A percentile compares a stretch with the other conserved stretches of the same genome.
Evolutionary conservation across 2,329 filamentous ascomycete genomes (phyloP).

Genomic region (Thielaviopsis punctulata): DNA sequence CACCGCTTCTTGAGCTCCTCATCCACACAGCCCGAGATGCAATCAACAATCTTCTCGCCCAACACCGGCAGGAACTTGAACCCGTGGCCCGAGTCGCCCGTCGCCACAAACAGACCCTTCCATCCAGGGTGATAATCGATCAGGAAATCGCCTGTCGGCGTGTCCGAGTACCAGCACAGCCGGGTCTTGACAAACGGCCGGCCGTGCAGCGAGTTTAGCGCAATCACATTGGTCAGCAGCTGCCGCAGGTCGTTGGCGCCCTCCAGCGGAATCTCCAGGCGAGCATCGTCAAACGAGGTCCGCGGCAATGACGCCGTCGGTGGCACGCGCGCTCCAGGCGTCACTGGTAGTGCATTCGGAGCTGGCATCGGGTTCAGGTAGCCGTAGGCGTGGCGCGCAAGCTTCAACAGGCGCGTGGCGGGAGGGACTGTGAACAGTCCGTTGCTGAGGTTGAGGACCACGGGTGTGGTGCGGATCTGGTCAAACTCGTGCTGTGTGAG

Average conservation of each 20-base stretch:
- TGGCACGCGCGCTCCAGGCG: constrained; percentile 14
- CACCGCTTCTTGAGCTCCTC: constrained; percentile 38
- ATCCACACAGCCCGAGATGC: constrained; percentile 28
- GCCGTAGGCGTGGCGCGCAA: constrained; percentile 52
- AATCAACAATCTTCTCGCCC: constrained; percentile 42
- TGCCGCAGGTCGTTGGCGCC: constrained; percentile 43
- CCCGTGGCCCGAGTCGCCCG: constrained; percentile 45
- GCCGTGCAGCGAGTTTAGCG: constrained; percentile 30
- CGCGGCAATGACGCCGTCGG: constrained; percentile 19
- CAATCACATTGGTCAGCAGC: constrained; percentile 41
- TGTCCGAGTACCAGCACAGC: constrained; percentile 65
- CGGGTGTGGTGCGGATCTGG: constrained; percentile 46
- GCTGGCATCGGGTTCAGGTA: constrained; percentile 38
- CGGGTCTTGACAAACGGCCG: constrained; percentile 45
- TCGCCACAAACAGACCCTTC: constrained; percentile 40
- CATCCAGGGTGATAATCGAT: constrained; percentile 50
- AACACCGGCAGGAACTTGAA: constrained; percentile 55
- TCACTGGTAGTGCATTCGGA: constrained; percentile 19
- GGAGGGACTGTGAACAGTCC: constrained; percentile 65
- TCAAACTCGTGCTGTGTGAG: constrained; percentile 56
- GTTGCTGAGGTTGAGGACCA: constrained; percentile 52
- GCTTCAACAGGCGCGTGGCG: constrained; percentile 41
- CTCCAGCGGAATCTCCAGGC: constrained; percentile 37
- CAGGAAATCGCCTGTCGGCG: constrained; percentile 52
- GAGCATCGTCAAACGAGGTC: constrained; percentile 23